Base-by-base conservation (phyloP, 73 alveolate species). In the Tetrahymena elliotti region DNA sequence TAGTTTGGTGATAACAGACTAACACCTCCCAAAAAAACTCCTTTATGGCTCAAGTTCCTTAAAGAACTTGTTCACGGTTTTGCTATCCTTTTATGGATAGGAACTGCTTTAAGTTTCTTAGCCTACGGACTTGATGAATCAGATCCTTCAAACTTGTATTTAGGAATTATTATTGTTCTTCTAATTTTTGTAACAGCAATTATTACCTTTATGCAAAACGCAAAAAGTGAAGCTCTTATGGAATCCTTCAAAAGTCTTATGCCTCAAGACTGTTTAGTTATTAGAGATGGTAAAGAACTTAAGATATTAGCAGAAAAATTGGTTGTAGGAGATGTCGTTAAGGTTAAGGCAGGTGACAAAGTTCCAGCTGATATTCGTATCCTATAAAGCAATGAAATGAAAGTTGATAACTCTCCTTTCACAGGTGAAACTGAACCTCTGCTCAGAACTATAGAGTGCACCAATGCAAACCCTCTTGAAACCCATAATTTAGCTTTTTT, bases 341-440 rank as follows among this genome's bases (percentile, higher is more conserved):
- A 93, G 83, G 93, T 98, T 38, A 97, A 97, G 93, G 93, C 96
- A 47, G 99, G 99, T 24, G 99, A 98, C 68, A 97, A 96, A 93
- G 97, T 98, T 10, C 99, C 99, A n/a, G 99, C 99, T 22, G 99
- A 98, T 97, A 95, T 98, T 33, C 95, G 99, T 54, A 95, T 96
- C 9, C 27, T 96, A 6, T 97, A 96, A 95, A 95, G 97, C 22
- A 97, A 97, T 52, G 98, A 98, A 92, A 94, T 98, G 97, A 98
- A 98, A 94, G 98, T 98, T 84, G 98, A 97, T 94, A 98, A 98
- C 84, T 96, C 99, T 33, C 97, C 99, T 68, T 95, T 98, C 83
- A 98, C 99, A 11, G 99, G 99, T 18, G 99, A 98, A 95, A 94
- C 98, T 3, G 97, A 96, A 31, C 98, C 98, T 35, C 95, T 98